Percentiles rank a stretch among this genome's conserved stretches.
phyloP scores from a whole-genome alignment of 1,139 yeast genomes.

The Suhomyces kunorum region DNA sequence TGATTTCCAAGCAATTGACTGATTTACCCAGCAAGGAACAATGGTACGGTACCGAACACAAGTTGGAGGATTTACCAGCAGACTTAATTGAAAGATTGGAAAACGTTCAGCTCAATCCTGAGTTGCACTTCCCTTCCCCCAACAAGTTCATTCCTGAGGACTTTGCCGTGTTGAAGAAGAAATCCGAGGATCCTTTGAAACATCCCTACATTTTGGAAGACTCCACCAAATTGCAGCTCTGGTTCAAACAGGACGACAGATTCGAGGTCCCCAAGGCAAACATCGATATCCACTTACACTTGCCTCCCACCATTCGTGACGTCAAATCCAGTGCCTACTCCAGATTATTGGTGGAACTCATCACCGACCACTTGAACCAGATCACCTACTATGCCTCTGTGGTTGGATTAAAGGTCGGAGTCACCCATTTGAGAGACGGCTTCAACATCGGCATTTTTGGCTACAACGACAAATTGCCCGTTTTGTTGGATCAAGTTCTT shows the following conservation, averaged over 20 bases:
- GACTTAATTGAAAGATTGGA: conserved; percentile 39
- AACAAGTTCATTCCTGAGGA: conserved; percentile 82
- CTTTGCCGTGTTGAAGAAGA: conserved; percentile 57
- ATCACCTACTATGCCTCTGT: conserved; percentile 80
- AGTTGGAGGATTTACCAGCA: conserved; percentile 45
- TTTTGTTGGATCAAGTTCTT: conserved; percentile 61
- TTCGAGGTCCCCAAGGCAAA: conserved; percentile 87
- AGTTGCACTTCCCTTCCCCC: conserved; percentile 62
- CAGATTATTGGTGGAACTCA: conserved; percentile 62
- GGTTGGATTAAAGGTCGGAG: conserved; percentile 68
- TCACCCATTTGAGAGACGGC: conserved; percentile 69
- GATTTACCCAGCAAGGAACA: conserved; percentile 53
- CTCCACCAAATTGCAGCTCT: conserved; percentile 46
- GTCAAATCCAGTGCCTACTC: conserved; percentile 60
- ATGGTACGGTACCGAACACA: conserved; percentile 91
- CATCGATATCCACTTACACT: conserved; percentile 62
- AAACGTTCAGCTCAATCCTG: conserved; percentile 33
- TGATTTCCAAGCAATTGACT: conserved; percentile 54
- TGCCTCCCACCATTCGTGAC: conserved; percentile 62
- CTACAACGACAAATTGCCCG: conserved; percentile 76
- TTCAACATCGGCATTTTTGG: conserved; percentile 69
- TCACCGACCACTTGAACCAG: conserved; percentile 77
- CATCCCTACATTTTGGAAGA: conserved; percentile 44
- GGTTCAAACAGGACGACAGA: conserved; percentile 92
- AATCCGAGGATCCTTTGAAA: conserved; percentile 31